Base-by-base conservation (phyloP, 805 yeast species). In the Ogataea degrootiae region DNA sequence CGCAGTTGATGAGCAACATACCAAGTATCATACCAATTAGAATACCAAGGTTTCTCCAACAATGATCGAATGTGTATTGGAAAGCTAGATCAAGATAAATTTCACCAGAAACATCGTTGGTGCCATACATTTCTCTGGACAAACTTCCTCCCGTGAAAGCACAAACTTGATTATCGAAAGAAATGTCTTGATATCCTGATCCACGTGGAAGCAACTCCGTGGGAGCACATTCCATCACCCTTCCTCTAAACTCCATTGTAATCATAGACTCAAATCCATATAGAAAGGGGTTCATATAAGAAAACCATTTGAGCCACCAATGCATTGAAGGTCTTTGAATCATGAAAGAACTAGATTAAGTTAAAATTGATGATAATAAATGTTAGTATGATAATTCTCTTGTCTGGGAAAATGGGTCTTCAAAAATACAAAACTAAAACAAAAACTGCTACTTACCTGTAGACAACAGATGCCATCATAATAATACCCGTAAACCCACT, bases 1-100 rank as follows among this genome's bases (percentile, higher is more conserved):
- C 15, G 72, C 41, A 43, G 69, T 61, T 58, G 31, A 65, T 49
- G 5, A 43, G 33, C 35, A 75, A 53, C 60, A 74, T 73, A 52
- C 76, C 72, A 15, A 73, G 35, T 35, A 69, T 62, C 55, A 69
- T 75, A 5, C 62, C 74, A 53, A 74, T 49, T 43, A 69, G 46
- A 46, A 76, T 72, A 46, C 81, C 96, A 48, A 83, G 73, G 61
- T 87, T 85, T 69, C 95, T 79, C 96, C 96, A 87, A 42, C 75
- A 73, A 64, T 87, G 87, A 21, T 63, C 49, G 58, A 73, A 77
- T 16, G 57, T 59, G 68, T 82, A 87, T 33, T 63, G 58, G 62
- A 61, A 87, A 8, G 79, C 61, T 5, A 57, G 56, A 5, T 52
- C 51, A 6, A 81, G 46, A 56, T 77, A 82, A n/a, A 58, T 60